Percentiles rank a stretch among this genome's conserved stretches.
Evolutionary conservation across 176 grass and related monocot species (phyloP).

Genomic region (Elymus sibiricus): DNA sequence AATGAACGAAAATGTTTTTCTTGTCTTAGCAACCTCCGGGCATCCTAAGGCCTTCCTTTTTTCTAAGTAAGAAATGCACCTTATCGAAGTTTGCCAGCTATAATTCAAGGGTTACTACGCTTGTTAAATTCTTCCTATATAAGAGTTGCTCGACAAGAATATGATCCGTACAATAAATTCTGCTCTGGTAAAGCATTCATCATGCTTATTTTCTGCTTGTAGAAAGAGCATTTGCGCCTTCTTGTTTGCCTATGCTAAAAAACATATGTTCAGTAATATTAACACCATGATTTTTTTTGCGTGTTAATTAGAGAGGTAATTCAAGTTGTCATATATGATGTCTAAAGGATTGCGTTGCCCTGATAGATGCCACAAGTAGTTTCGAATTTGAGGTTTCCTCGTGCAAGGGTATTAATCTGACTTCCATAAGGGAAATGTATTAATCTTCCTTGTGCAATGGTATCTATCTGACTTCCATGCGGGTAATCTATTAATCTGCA

Average conservation of each 20-base stretch:
- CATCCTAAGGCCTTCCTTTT: not conserved
- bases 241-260: not conserved
- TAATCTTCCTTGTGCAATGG: not conserved
- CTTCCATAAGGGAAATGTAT: not conserved
- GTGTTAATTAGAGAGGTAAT: conserved; percentile 2
- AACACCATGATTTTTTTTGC: not conserved
- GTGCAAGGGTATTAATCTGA: not conserved
- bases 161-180: not conserved
- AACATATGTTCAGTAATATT: not conserved
- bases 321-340: not conserved
- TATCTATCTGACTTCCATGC: not conserved
- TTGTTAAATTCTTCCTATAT: not conserved
- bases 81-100: not conserved
- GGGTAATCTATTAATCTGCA: not conserved
- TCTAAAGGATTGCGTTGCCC: not conserved
- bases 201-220: not conserved
- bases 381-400: not conserved
- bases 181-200: not conserved
- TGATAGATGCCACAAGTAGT: not conserved
- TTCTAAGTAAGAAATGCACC: not conserved
- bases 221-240: not conserved
- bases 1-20: not conserved
- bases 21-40: not conserved
- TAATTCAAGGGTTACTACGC: not conserved
- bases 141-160: not conserved